phyloP scores from a whole-genome alignment of 768 basidiomycete species.

The Mycena olivaceomarginata region DNA sequence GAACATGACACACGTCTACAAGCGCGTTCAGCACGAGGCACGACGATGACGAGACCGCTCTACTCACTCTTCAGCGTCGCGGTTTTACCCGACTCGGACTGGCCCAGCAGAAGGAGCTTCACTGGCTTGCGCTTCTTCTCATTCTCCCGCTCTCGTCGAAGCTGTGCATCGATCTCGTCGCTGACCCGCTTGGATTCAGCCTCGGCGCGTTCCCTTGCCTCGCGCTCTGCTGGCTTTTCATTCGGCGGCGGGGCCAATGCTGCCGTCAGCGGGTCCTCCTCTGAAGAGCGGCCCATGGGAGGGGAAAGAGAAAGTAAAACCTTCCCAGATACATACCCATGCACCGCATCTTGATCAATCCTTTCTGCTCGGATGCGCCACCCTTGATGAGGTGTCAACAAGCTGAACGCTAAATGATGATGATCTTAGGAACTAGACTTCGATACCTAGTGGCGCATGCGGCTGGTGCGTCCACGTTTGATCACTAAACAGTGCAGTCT shows the following conservation, averaged over 20 bases:
- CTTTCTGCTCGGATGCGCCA: conserved; percentile 32
- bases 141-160: conserved; percentile 75
- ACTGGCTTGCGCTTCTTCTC: conserved; percentile 81
- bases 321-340: background rate
- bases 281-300: conserved; percentile 45
- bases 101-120: conserved; percentile 83
- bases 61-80: conserved; percentile 85
- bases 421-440: conserved; percentile 26
- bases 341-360: conserved; percentile 33
- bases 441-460: background rate
- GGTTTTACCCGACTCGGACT: conserved; percentile 83
- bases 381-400: conserved; percentile 33
- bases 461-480: background rate
- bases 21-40: conserved; percentile 32
- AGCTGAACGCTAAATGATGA: conserved; percentile 30
- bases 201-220: conserved; percentile 75
- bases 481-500: too few species aligned
- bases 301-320: conserved; percentile 15
- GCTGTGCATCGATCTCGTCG: conserved; percentile 86
- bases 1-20: conserved; percentile 31
- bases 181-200: conserved; percentile 77
- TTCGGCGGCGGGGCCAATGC: conserved; percentile 78
- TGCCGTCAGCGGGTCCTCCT: conserved; percentile 78
- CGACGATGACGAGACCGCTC: conserved; percentile 2
- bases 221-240: conserved; percentile 76